A percentile compares a stretch with the other conserved stretches of the same genome.
Evolutionary conservation across 2,329 filamentous ascomycete genomes (phyloP).

Genomic region (Epichloe glyceriae): DNA sequence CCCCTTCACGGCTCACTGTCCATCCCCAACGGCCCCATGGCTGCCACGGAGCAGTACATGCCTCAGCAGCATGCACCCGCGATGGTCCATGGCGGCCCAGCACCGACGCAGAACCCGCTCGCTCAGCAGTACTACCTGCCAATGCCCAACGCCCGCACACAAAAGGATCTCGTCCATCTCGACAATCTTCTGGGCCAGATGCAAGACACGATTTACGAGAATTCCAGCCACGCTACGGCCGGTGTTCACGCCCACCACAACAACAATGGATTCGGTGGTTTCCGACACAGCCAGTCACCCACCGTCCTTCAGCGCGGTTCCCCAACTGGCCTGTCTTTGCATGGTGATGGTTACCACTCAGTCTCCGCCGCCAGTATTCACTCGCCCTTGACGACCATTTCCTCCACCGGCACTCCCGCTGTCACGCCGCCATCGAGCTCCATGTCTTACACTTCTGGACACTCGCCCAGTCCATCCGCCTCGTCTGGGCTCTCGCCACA

Average conservation of each 20-base stretch:
- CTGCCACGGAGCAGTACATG: conserved; percentile 42
- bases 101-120: conserved; percentile 43
- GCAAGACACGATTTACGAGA: conserved; percentile 92
- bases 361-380: conserved; percentile 44
- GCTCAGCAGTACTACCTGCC: conserved; percentile 75
- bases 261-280: conserved; percentile 48
- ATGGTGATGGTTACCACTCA: conserved; percentile 24
- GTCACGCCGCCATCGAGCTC: conserved; percentile 65
- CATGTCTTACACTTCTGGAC: conserved; percentile 64
- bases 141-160: conserved; percentile 78
- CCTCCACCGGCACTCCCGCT: conserved; percentile 58
- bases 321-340: conserved; percentile 19
- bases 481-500: conserved; percentile 52
- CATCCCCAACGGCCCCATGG: conserved; percentile 40
- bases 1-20: conserved; percentile 62
- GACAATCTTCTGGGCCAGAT: conserved; percentile 93
- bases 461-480: conserved; percentile 61
- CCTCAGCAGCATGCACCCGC: conserved; percentile 24
- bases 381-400: conserved; percentile 45
- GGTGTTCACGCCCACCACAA: conserved; percentile 66
- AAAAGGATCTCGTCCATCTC: conserved; percentile 86
- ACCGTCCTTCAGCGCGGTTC: conserved; percentile 27
- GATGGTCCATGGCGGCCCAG: conserved; percentile 40
- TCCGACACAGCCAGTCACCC: conserved; percentile 45
- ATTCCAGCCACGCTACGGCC: conserved; percentile 66